Base-by-base conservation (phyloP, 768 basidiomycete species). In the Thelephora ganbajun region DNA sequence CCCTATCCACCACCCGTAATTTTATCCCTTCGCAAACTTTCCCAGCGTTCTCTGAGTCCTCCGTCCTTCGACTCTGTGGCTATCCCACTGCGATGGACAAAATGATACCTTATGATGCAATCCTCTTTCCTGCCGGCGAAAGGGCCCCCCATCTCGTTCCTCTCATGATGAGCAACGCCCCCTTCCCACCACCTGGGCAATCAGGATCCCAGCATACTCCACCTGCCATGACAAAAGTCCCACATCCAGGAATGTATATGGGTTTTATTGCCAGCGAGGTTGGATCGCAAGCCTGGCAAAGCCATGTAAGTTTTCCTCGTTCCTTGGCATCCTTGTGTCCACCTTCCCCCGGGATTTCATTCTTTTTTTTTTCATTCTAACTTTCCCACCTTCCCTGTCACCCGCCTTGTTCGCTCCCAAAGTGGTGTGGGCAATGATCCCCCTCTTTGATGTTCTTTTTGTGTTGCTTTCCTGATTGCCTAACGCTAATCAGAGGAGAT, bases 221-320 rank as follows among this genome's bases (percentile, higher is more conserved):
- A 39, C 59, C 65, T 48, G 62, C 69, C 23, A 70, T 71, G 30
- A 64, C 76, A 42, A 77, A 80, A 46, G 73, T 84, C 69, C 86
- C 86, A 0, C 86, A 89, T 61, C 86, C 86, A 11, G 84, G 88
- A 61, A 74, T 84, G 36, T 77, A 83, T 58, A 89, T 89, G 85
- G 83, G 87, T 63, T 83, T 80, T 63, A 79, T 89, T 55, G 83
- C 82, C 57, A 82, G 86, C 63, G 73, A 74, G 46, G 69, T 76
- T 50, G 80, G 79, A 30, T 63, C 76, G 14, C 72, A 77, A 49
- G 74, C 79, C 13, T 88, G 85, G 84, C 73, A 74, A 56, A 83
- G 76, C 60, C 76, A 81, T 65, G 84, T 84, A 52, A 55, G 69
- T 62, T 22, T 43, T 16, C 35, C n/a, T n/a, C 20, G 47, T 53